Evolutionary conservation across 257 asterid species (phyloP).

Genomic region (Marsdenia floribunda): DNA sequence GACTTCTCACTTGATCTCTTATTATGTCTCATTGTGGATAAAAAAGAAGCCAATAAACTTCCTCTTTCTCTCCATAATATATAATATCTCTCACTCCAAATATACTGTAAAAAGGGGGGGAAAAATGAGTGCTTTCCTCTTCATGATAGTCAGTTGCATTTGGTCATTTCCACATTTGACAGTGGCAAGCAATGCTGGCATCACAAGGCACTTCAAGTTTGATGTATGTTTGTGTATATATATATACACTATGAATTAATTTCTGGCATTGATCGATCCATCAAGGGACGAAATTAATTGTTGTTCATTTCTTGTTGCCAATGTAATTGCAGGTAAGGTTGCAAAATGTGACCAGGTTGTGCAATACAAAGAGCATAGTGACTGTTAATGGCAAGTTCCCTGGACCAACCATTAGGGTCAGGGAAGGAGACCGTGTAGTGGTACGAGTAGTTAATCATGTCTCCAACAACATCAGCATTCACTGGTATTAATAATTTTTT

Average conservation of each 20-base stretch:
- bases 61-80: neutral
- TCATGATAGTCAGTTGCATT: conserved; percentile 16
- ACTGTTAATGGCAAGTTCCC: conserved; percentile 70
- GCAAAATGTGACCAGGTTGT: conserved; percentile 50
- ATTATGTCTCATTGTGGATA: neutral
- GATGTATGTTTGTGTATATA: conserved; percentile 2
- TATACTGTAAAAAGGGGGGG: neutral
- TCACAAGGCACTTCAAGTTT: conserved; percentile 5
- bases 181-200: conserved; percentile 13
- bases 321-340: conserved; percentile 36
- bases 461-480: conserved; percentile 55
- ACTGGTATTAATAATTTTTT: conserved; percentile 37
- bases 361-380: conserved; percentile 48
- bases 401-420: conserved; percentile 48
- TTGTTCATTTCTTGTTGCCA: neutral
- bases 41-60: conserved; percentile 8
- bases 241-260: too few species aligned
- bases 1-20: conserved; percentile 13
- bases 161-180: conserved; percentile 10
- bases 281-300: too few species aligned
- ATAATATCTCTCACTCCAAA: neutral
- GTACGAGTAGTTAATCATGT: conserved; percentile 50
- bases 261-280: too few species aligned
- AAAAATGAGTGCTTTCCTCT: conserved; percentile 3
- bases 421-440: conserved; percentile 61